Evolutionary conservation across 371 early-diverging fungal genomes (phyloP).

Genomic region (Astathelohania contejeani): DNA sequence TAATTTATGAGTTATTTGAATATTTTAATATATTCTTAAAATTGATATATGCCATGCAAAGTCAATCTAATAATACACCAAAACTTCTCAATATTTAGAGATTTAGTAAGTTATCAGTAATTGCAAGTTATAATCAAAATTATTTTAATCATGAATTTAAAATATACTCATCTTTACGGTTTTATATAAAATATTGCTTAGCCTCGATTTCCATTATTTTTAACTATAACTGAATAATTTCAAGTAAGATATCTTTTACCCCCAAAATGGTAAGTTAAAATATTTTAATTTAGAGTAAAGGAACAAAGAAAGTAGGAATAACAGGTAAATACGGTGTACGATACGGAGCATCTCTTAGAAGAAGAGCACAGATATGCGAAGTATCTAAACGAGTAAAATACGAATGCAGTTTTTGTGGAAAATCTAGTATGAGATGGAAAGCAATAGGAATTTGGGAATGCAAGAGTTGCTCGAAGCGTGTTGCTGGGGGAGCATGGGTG

Average conservation of each 20-base stretch:
- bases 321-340: constrained; percentile 98
- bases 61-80: too few relatives aligned
- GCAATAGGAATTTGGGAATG: constrained; percentile 99
- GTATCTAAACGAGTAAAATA: constrained; percentile 96
- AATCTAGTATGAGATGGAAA: constrained; percentile 77
- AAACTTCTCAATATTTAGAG: too few relatives aligned
- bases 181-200: too few relatives aligned
- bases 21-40: too few relatives aligned
- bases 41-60: too few relatives aligned
- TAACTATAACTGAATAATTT: too few relatives aligned
- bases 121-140: too few relatives aligned
- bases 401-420: constrained; percentile 97
- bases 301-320: constrained; percentile 99
- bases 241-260: background rate
- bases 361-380: constrained; percentile 97
- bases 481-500: constrained; percentile 98
- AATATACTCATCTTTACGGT: too few relatives aligned
- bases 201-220: too few relatives aligned
- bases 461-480: constrained; percentile 75
- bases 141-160: too few relatives aligned
- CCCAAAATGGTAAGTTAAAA: constrained; percentile 6
- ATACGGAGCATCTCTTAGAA: constrained; percentile 98
- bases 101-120: too few relatives aligned
- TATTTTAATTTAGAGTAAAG: constrained; percentile 52
- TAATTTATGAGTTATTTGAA: too few relatives aligned